Percentiles rank a stretch among this genome's conserved stretches.
These are phyloP conservation scores for Vitis labrusca DNA, from an alignment of 164 flowering plant genomes.

Conservation along the genomic window DNA sequence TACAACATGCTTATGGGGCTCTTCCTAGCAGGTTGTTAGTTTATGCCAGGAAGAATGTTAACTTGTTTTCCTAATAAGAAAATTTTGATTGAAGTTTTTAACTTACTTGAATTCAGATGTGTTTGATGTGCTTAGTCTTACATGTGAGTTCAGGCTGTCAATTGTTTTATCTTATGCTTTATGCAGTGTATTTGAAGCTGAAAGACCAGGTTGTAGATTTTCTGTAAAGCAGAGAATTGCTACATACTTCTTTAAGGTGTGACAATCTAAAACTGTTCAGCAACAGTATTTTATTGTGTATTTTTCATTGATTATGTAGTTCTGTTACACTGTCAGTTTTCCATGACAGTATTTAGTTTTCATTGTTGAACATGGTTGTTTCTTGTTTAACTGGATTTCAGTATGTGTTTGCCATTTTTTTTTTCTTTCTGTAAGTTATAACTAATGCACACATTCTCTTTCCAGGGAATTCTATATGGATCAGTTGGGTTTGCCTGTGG, in stretches of 20 bases:
- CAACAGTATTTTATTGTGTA: no score
- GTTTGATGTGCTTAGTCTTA: no score
- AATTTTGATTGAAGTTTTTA: no score
- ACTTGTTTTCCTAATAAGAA: no score
- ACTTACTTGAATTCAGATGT: no score
- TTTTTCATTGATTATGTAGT: no score
- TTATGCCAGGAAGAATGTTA: background rate
- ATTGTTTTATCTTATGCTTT: background rate
- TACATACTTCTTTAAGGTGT: conserved; percentile 86
- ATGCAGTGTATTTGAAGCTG: conserved; percentile 93
- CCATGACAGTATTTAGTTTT: no score
- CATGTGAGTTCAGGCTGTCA: no score
- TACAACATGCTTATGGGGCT: conserved; percentile 58
- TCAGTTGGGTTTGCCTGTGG: conserved; percentile 93
- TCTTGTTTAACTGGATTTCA: background rate
- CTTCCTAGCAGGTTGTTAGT: conserved; percentile 85
- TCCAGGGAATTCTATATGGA: conserved; percentile 83
- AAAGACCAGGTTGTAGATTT: conserved; percentile 77
- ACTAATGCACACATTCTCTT: conserved; percentile 6
- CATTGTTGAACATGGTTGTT: background rate
- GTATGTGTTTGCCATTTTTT: background rate
- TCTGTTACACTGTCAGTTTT: no score
- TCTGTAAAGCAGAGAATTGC: conserved; percentile 68
- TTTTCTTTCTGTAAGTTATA: background rate
- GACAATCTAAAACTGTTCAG: background rate